Evolutionary conservation across 164 flowering plant genomes (phyloP).

Genomic region (Magnolia changhungtana): DNA sequence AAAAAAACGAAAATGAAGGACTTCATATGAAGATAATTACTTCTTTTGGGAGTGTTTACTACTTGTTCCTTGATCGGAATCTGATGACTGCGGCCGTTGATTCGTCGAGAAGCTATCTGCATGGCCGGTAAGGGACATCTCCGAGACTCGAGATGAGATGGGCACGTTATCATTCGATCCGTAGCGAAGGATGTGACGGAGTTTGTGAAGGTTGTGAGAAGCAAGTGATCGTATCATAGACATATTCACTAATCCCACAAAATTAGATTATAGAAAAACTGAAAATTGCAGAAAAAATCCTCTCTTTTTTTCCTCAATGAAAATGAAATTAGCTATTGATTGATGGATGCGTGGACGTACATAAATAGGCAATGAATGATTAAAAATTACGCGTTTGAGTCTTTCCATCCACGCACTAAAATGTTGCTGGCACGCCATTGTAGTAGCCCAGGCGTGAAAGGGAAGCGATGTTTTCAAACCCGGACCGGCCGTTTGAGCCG

Average conservation of each 20-base stretch:
- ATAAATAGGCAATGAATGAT: background rate
- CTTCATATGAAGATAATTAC: background rate
- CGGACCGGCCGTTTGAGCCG: background rate
- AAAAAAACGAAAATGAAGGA: background rate
- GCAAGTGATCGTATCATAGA: background rate
- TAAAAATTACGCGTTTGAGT: background rate
- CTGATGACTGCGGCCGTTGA: background rate
- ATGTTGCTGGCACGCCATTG: background rate
- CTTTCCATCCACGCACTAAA: background rate
- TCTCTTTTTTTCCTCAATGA: background rate
- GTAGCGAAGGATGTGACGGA: background rate
- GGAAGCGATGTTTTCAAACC: background rate
- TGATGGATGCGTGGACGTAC: background rate
- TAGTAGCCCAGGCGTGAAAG: background rate
- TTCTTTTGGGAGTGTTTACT: background rate
- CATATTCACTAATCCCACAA: background rate
- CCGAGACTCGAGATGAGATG: background rate
- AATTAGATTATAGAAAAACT: background rate
- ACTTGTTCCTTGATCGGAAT: background rate
- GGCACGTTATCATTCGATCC: background rate
- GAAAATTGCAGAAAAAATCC: background rate
- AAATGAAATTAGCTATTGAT: background rate
- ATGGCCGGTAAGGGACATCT: background rate
- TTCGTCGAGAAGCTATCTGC: background rate
- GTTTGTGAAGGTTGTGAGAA: background rate